Percentiles rank a stretch among this genome's conserved stretches.
These are phyloP conservation scores for Trypanosoma scelopori DNA, from an alignment of 208 protist species.

Conservation along the genomic window DNA sequence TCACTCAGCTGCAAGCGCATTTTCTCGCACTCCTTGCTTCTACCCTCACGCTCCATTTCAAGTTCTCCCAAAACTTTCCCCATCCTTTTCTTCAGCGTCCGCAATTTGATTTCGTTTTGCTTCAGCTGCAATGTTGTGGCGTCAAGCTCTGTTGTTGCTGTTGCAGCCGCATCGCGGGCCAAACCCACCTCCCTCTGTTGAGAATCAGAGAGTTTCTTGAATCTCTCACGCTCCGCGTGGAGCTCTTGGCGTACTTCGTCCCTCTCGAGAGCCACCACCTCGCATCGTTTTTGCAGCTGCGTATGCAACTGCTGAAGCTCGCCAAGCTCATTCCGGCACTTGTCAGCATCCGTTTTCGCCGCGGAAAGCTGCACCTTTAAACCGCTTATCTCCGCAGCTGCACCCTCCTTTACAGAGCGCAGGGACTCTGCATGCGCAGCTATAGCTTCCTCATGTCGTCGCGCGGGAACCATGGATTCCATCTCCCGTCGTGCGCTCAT, in stretches of 20 bases:
- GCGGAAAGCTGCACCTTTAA: slow-evolving; percentile 8
- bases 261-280: slow-evolving; percentile 1
- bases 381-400: slow-evolving; percentile 16
- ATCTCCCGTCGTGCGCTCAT: slow-evolving; percentile 6
- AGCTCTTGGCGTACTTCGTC: slow-evolving; percentile 4
- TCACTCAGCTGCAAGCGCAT: slow-evolving; percentile 11
- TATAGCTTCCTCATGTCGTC: slow-evolving; percentile 20
- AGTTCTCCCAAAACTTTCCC: not conserved
- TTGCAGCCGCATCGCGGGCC: not conserved
- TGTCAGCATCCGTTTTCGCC: not conserved
- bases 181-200: slow-evolving; percentile 28
- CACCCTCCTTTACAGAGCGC: not conserved
- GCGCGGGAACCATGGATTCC: slow-evolving; percentile 22
- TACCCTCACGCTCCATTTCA: slow-evolving; percentile 22
- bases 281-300: slow-evolving; percentile 8
- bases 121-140: slow-evolving; percentile 14
- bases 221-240: slow-evolving; percentile 15
- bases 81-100: not conserved
- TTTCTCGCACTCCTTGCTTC: slow-evolving; percentile 12
- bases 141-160: slow-evolving; percentile 14
- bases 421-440: slow-evolving; percentile 23
- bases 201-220: slow-evolving; percentile 14
- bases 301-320: slow-evolving; percentile 9
- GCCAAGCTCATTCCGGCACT: slow-evolving; percentile 6
- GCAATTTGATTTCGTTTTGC: not conserved